Evolutionary conservation across 257 asterid genomes (phyloP), one percentile per base, ranked within the genome.

Genomic region (Leonotis leonurus): DNA sequence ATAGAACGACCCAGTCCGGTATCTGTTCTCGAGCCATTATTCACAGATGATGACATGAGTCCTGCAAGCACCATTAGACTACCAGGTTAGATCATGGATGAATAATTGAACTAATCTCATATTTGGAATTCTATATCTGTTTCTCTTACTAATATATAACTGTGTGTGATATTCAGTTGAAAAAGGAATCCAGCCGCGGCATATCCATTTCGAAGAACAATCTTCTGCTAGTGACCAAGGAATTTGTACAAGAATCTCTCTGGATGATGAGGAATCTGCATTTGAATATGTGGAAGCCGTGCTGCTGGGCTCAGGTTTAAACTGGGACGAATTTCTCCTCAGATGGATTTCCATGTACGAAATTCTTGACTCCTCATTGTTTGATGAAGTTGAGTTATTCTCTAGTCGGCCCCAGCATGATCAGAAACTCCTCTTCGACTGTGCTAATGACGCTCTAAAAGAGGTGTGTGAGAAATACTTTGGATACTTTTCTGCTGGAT

Each of bases 261-360:
- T 80, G 0, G 94, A 89, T 70, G 90, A 81, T 50, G 97, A 84
- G 66, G 99, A 89, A 85, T 85, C 99, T 48, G 87, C 94, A n/a
- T 93, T 93, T 53, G 99, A 93, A 64, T 93, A 93, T n/a, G 95
- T 93, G 35, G 99, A 93, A 80, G 99, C 99, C 1, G 96, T 93
- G 51, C 69, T 93, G 61, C 82, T 93, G n/a, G 97, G 97, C 52
- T 93, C 99, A 3, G 99, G 90, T 29, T 71, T 93, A 75, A 81
- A 80, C 78, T 89, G 97, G 99, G 92, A 93, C 35, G 99, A 93
- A 16, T 90, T 80, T 73, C 80, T 80, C 9, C 10, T 64, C 22
- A 81, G 92, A 71, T 93, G 97, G 99, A 79, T 89, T 73, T 83
- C 89, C 10, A 66, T 69, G 14, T 61, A 67, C 20, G 83, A 85